Evolutionary conservation across 805 yeast species (phyloP).

Genomic region (Ogataea siamensis): DNA sequence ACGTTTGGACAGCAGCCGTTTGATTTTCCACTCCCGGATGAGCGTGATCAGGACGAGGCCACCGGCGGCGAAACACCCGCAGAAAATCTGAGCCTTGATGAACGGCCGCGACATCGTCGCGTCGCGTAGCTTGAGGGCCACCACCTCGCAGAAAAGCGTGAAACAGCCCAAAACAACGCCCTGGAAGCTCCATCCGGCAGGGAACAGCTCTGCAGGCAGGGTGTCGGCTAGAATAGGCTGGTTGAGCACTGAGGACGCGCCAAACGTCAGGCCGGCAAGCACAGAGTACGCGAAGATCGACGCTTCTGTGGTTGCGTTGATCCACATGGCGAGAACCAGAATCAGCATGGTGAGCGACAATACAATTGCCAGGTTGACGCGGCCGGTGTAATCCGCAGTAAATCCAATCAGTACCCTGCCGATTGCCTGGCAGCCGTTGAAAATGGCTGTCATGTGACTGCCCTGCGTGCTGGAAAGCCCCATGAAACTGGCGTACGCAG

Average conservation of each 20-base stretch:
- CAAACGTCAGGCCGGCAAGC: constrained; percentile 44
- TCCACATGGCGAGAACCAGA: constrained; percentile 48
- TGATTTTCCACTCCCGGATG: constrained; percentile 44
- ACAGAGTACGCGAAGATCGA: constrained; percentile 38
- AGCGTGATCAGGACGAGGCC: constrained; percentile 41
- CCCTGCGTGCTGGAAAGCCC: constrained; percentile 48
- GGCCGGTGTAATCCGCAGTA: constrained; percentile 44
- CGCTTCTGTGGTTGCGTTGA: constrained; percentile 31
- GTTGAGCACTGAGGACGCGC: constrained; percentile 38
- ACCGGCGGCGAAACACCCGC: constrained; percentile 51
- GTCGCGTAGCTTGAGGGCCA: constrained; percentile 30
- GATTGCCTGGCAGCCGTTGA: constrained; percentile 46
- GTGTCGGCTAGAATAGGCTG: constrained; percentile 33
- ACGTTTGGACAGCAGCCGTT: neutral
- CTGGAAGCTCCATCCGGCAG: constrained; percentile 32
- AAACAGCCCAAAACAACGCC: constrained; percentile 31
- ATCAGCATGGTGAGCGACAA: constrained; percentile 36
- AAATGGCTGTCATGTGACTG: constrained; percentile 44
- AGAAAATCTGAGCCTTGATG: constrained; percentile 57
- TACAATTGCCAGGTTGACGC: constrained; percentile 42
- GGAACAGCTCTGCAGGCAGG: constrained; percentile 27
- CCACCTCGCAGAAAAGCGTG: constrained; percentile 31
- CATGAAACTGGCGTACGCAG: constrained; percentile 45
- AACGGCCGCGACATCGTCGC: constrained; percentile 39
- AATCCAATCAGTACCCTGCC: constrained; percentile 51